Evolutionary conservation across 2,329 filamentous ascomycete genomes (phyloP), one percentile per base, ranked within the genome.

Genomic region (Beauveria sp.): DNA sequence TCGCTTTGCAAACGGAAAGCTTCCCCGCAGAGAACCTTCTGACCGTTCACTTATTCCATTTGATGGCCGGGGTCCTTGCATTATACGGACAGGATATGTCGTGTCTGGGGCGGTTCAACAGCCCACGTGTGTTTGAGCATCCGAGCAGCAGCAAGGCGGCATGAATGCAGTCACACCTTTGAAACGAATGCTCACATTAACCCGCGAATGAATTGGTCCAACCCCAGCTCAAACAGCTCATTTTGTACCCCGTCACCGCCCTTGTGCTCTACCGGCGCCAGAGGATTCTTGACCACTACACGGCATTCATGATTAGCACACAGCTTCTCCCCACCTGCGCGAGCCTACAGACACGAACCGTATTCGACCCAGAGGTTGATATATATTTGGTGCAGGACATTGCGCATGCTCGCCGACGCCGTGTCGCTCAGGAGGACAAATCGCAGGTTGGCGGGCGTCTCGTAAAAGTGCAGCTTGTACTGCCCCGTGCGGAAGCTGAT

Each of bases 381-480:
- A 75, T 97, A 99, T 65, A 99, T 97, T 81, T 99, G 95, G 73
- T 99, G 93, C 70, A 99, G 77, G 24, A 96, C 93, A 68, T 96
- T 91, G 50, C 93, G 86, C 86, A 99, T 93, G 75, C 92, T 97
- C 67, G 89, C 84, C 62, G 91, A 90, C 67, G 86, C 89, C 43
- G 90, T 90, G 76, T 98, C 95, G 26, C 95, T 98, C 71, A 98
- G 81, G 87, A 99, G 91, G 71, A 97, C 92, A 72, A 98, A 96
- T 72, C 96, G 96, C 75, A 96, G 87, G 73, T 91, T 96, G 58
- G 92, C 95, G 1, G 93, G 92, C 14, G 95, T 98, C 80, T 99
- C 95, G 81, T 97, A 99, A 80, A 96, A 99, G 78, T 99, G 95
- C 69, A 99, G 84, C 78, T 97, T 97, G 82, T 99, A 99, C 76